These are phyloP conservation scores for Dothideomycetes sp. DNA, from an alignment of 2,329 filamentous ascomycete species.

Conservation along the genomic window DNA sequence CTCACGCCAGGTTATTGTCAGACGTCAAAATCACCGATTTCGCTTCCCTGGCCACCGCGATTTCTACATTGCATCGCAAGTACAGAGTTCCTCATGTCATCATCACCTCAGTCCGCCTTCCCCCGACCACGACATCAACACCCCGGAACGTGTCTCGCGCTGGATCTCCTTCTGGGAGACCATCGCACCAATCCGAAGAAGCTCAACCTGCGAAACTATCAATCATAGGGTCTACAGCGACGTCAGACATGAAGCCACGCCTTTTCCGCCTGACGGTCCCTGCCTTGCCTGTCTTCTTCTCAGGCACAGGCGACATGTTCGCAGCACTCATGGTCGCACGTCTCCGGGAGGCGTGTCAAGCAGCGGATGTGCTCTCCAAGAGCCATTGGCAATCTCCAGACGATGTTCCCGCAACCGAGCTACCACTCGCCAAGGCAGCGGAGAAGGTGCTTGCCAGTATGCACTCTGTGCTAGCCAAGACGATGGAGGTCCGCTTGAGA, in stretches of 20 bases:
- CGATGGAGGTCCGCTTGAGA: slow-evolving; percentile 53
- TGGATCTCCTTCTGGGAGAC: neutral
- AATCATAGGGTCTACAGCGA: slow-evolving; percentile 68
- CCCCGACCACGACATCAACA: slow-evolving; percentile 39
- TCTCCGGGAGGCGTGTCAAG: slow-evolving; percentile 67
- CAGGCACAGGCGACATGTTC: slow-evolving; percentile 97
- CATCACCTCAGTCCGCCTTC: slow-evolving; percentile 77
- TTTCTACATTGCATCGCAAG: slow-evolving; percentile 63
- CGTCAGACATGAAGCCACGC: slow-evolving; percentile 54
- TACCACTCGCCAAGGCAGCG: slow-evolving; percentile 73
- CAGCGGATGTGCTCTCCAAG: slow-evolving; percentile 39
- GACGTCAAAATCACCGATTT: slow-evolving; percentile 74
- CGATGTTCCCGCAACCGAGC: slow-evolving; percentile 52
- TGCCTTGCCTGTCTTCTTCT: slow-evolving; percentile 85
- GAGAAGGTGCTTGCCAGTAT: slow-evolving; percentile 88
- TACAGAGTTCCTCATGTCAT: slow-evolving; percentile 69
- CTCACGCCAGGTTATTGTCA: slow-evolving; percentile 56
- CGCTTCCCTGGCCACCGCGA: slow-evolving; percentile 58
- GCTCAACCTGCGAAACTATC: slow-evolving; percentile 21
- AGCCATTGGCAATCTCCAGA: slow-evolving; percentile 70
- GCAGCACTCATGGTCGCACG: slow-evolving; percentile 80
- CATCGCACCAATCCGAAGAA: slow-evolving; percentile 1
- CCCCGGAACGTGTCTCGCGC: neutral
- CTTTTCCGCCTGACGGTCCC: slow-evolving; percentile 83
- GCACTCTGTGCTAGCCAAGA: slow-evolving; percentile 69